A percentile compares a stretch with the other conserved stretches of the same genome.
phyloP scores from a whole-genome alignment of 108 stramenopile species.

The Skeletonema menzelii region DNA sequence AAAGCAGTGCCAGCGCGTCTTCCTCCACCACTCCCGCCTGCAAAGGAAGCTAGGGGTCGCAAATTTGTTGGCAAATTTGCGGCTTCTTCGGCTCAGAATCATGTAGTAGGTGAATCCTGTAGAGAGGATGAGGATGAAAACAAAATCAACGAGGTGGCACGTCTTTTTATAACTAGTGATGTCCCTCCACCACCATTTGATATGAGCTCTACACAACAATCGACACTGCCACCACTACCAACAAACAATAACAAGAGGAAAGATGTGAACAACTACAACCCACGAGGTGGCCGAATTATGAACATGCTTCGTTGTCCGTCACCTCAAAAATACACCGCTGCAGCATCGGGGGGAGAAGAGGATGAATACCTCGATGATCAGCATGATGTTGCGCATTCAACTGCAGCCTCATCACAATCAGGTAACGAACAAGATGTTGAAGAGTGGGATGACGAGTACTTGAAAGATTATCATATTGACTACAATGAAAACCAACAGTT shows the following conservation, averaged over 20 bases:
- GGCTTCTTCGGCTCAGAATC: background rate
- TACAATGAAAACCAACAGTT: slow-evolving; percentile 34
- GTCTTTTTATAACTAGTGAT: background rate
- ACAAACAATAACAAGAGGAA: background rate
- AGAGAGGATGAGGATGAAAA: background rate
- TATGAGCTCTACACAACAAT: slow-evolving; percentile 6
- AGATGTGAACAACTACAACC: background rate
- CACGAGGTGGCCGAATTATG: background rate
- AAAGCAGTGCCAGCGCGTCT: slow-evolving; percentile 28
- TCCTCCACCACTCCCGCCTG: slow-evolving; percentile 31
- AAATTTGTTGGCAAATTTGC: slow-evolving; percentile 7
- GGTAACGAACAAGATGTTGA: background rate
- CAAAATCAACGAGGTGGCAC: slow-evolving; percentile 1
- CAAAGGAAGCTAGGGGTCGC: slow-evolving; percentile 17
- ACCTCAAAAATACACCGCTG: slow-evolving; percentile 45
- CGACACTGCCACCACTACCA: slow-evolving; percentile 7
- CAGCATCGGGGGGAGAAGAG: slow-evolving; percentile 36
- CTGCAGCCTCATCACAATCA: slow-evolving; percentile 6
- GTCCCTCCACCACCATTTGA: background rate
- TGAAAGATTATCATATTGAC: slow-evolving; percentile 46
- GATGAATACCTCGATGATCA: slow-evolving; percentile 45
- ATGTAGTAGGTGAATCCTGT: background rate
- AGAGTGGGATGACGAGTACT: slow-evolving; percentile 51
- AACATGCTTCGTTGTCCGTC: slow-evolving; percentile 50
- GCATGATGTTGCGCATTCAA: slow-evolving; percentile 2